Evolutionary conservation across 2,329 filamentous ascomycete species (phyloP).

Genomic region (Sporothrix brasiliensis): DNA sequence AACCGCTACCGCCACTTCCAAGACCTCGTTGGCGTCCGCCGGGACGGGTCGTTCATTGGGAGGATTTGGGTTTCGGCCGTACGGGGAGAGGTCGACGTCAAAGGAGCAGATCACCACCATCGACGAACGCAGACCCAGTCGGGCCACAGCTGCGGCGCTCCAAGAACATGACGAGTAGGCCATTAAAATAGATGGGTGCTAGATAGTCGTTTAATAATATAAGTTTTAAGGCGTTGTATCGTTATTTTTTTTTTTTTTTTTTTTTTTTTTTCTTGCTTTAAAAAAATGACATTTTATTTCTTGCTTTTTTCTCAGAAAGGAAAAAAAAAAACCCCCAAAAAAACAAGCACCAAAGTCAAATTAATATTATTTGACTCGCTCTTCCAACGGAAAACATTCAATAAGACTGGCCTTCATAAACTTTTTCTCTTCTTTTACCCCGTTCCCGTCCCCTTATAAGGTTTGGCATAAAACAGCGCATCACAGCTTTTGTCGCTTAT

Average conservation of each 20-base stretch:
- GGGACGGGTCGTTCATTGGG: conserved; percentile 27
- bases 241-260: neutral
- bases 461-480: no score
- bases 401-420: no score
- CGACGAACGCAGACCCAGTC: neutral
- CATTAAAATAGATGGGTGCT: no score
- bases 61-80: neutral
- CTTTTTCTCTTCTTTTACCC: no score
- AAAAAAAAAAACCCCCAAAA: neutral
- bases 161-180: neutral
- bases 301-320: no score
- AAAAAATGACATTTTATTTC: no score
- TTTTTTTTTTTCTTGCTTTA: no score
- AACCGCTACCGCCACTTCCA: neutral
- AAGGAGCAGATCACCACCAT: neutral
- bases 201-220: neutral
- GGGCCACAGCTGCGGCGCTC: neutral
- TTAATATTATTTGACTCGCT: no score
- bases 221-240: no score
- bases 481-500: neutral
- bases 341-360: neutral
- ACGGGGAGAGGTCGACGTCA: neutral
- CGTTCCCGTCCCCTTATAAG: no score
- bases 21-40: conserved; percentile 26
- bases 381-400: no score